Base-by-base conservation (phyloP, 208 protist species). In the Phytomonas serpens region DNA sequence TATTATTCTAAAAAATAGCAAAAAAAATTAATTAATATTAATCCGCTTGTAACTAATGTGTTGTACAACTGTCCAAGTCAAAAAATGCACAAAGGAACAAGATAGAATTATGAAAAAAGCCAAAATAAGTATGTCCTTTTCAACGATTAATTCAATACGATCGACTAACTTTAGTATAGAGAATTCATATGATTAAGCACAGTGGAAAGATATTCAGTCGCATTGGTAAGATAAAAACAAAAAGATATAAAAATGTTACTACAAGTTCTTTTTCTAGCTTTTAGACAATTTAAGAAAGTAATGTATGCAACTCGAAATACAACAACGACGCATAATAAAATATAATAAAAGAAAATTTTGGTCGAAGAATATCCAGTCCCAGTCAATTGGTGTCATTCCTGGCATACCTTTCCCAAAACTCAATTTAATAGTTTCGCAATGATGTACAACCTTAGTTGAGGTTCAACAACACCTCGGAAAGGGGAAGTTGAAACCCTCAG, bases 1-100 rank as follows among this genome's bases (percentile, higher is more conserved):
- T 47, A 71, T 37, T 13, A 40, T 61, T 27, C 72, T 57, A 42
- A 76, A 13, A 71, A 77, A 72, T 72, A 78, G 65, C 10, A 72
- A n/a, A 64, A 76, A 73, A 37, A 62, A 36, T 27, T 9, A 76
- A 51, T 71, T n/a, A 23, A 30, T 42, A 64, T 42, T 32, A 62
- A 38, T 62, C 38, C 40, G 31, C 2, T 61, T 64, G 42, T 71
- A 31, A 32, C 9, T 36, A 65, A 23, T 47, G 2, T 62, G 11
- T 2, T 2, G 23, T 4, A 27, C 38, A 62, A 62, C 19, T 51
- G n/a, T 67, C 19, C 23, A 67, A 67, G 16, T 5, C 23, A 67
- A 1, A 1, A 67, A 62, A 62, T 67, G 23, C 1, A 7, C 40
- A 61, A 38, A 67, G 40, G 3, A 3, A n/a, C n/a, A 9, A 62